These are phyloP conservation scores for Erodium texanum DNA, from an alignment of 441 rosid species.

Conservation along the genomic window DNA sequence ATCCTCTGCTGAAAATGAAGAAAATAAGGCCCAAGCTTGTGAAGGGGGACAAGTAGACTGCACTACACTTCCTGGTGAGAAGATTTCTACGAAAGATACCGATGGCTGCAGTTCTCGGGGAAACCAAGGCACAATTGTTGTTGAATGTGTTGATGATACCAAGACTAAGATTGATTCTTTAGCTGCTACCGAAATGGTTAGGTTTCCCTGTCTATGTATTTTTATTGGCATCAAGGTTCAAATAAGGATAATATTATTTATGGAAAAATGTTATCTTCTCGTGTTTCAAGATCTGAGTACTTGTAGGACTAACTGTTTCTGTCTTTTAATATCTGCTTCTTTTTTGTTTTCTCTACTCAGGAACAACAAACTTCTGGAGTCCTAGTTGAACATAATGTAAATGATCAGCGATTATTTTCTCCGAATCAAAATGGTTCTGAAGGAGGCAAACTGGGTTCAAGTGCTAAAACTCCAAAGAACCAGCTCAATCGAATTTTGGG, in stretches of 20 bases:
- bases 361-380: conserved; percentile 42
- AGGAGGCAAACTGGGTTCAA: conserved; percentile 30
- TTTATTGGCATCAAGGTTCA: background rate
- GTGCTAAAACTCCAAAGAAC: conserved; percentile 41
- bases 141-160: conserved; percentile 9
- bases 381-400: conserved; percentile 46
- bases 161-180: conserved; percentile 25
- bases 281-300: background rate
- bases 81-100: conserved; percentile 26
- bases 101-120: conserved; percentile 24
- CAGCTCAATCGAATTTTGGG: conserved; percentile 34
- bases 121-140: conserved; percentile 23
- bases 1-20: conserved; percentile 39
- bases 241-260: background rate
- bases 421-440: conserved; percentile 49
- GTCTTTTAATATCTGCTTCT: background rate
- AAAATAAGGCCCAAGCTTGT: conserved; percentile 36
- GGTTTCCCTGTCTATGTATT: conserved; percentile 18
- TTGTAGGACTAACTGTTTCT: background rate
- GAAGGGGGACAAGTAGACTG: conserved; percentile 25
- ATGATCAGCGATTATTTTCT: conserved; percentile 46
- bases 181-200: conserved; percentile 35
- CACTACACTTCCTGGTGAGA: conserved; percentile 20
- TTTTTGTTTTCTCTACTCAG: conserved; percentile 19
- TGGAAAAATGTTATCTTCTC: background rate